A percentile compares a stretch with the other conserved stretches of the same genome.
Conservation (phyloP, 495 filamentous ascomycete genomes). For the Trichoderma virens region DNA sequence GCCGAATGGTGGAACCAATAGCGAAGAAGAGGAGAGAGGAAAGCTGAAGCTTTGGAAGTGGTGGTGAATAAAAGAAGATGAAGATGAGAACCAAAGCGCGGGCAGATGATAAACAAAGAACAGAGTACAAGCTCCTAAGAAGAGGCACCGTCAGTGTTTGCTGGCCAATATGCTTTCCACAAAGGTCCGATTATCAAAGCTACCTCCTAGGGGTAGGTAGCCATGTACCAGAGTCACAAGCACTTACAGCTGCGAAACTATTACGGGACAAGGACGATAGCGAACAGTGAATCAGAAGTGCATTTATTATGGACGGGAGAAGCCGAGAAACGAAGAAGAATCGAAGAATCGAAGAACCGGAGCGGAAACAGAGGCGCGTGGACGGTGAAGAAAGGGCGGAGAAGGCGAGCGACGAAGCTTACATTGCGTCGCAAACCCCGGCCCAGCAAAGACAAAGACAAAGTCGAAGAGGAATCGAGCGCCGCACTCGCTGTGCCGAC, state of each 20-base stretch:
- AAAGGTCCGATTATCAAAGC: background rate
- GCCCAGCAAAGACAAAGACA: background rate
- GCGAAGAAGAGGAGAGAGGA: background rate
- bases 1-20: background rate
- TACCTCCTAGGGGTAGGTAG: background rate
- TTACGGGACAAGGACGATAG: no score
- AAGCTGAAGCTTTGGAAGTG: background rate
- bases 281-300: no score
- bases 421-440: conserved; percentile 8
- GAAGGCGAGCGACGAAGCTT: background rate
- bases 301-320: background rate
- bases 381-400: conserved; percentile 9
- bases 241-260: background rate
- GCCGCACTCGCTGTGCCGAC: background rate
- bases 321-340: no score
- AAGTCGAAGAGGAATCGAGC: background rate
- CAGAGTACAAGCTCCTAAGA: background rate
- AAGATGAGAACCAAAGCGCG: background rate
- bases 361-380: background rate
- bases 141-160: background rate
- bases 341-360: background rate
- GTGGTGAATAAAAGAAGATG: background rate
- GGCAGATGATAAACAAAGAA: background rate
- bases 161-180: background rate
- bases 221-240: background rate